phyloP scores from a whole-genome alignment of 768 basidiomycete species.

The Auricularia heimuer region DNA sequence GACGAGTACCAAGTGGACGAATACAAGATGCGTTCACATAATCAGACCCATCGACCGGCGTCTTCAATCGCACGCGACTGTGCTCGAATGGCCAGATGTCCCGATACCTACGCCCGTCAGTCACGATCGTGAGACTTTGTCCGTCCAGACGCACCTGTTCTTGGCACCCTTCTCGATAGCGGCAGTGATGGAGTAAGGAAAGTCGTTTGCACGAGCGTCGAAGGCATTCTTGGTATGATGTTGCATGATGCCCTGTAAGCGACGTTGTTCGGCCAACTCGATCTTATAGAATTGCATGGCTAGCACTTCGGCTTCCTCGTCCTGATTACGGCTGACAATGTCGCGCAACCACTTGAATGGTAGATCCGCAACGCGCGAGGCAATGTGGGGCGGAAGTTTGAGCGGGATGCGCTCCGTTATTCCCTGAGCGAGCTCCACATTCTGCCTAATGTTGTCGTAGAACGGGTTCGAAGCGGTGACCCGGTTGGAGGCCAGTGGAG shows the following conservation, averaged over 20 bases:
- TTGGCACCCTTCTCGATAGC: constrained; percentile 91
- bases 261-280: constrained; percentile 81
- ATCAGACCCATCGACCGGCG: constrained; percentile 24
- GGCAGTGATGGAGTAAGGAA: constrained; percentile 90
- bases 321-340: constrained; percentile 46
- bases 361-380: constrained; percentile 55
- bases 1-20: constrained; percentile 71
- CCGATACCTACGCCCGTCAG: constrained; percentile 50
- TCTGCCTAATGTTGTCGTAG: constrained; percentile 88
- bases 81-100: constrained; percentile 98
- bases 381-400: constrained; percentile 31
- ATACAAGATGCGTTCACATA: constrained; percentile 95
- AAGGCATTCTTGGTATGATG: constrained; percentile 61
- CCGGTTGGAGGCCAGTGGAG: constrained; percentile 17
- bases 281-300: constrained; percentile 92
- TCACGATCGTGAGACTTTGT: not conserved
- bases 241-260: constrained; percentile 85
- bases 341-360: constrained; percentile 73
- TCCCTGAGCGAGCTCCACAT: constrained; percentile 61
- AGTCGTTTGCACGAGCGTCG: constrained; percentile 22
- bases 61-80: constrained; percentile 69
- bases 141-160: constrained; percentile 53
- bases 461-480: constrained; percentile 70
- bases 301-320: constrained; percentile 67
- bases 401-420: constrained; percentile 77